Conservation (phyloP, 306 rosid genomes). For the Acacia melanoxylon region DNA sequence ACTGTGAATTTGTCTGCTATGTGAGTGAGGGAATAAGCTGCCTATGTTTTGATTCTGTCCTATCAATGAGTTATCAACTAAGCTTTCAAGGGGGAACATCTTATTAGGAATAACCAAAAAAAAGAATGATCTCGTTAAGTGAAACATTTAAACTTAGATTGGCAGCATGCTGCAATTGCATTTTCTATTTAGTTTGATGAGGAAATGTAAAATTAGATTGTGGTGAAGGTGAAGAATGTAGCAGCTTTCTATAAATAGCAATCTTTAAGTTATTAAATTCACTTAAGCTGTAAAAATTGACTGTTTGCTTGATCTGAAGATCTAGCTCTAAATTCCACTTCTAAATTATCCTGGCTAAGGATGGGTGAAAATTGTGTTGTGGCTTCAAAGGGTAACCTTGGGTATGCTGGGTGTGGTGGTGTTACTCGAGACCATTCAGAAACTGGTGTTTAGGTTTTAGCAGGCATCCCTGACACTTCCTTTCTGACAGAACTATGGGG, state of each 20-base stretch:
- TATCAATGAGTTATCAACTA: conserved; percentile 5
- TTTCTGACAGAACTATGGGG: neutral
- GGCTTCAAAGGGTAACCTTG: neutral
- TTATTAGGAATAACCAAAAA: neutral
- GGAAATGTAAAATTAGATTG: conserved; percentile 19
- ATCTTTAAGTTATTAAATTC: neutral
- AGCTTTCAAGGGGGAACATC: conserved; percentile 18
- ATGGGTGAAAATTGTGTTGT: neutral
- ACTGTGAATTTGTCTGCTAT: conserved; percentile 16
- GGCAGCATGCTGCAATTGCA: neutral
- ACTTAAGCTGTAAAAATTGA: neutral
- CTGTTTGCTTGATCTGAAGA: conserved; percentile 24
- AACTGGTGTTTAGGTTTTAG: neutral
- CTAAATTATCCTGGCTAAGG: neutral
- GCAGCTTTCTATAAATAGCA: neutral
- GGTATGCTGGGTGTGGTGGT: neutral
- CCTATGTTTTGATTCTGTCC: neutral
- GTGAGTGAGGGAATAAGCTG: conserved; percentile 18
- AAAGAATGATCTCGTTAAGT: neutral
- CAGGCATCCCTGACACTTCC: neutral
- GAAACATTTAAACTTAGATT: conserved; percentile 1
- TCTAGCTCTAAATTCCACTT: conserved; percentile 14
- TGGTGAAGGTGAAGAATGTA: conserved; percentile 7
- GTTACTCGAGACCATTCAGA: neutral
- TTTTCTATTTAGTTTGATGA: neutral